Conservation (phyloP, 495 filamentous ascomycete species). For the Xylaria nigripes region DNA sequence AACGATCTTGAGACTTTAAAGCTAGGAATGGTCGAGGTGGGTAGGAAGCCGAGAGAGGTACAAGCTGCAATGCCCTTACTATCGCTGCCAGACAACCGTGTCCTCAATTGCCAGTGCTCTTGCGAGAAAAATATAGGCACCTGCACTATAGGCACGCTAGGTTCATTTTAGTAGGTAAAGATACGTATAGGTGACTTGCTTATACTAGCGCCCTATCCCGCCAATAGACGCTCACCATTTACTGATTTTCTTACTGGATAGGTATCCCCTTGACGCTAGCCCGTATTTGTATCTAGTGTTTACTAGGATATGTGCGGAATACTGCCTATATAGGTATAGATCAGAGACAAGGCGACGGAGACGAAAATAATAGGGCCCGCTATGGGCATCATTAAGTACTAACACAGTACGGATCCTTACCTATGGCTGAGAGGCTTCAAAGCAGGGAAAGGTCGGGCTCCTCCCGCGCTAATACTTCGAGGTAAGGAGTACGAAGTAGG, state of each 20-base stretch:
- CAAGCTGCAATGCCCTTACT: neutral
- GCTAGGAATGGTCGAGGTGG: neutral
- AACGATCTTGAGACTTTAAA: neutral
- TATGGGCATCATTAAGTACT: too few relatives aligned
- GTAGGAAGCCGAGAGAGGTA: neutral
- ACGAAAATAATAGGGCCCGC: too few relatives aligned
- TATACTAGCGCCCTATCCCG: neutral
- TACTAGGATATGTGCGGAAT: neutral
- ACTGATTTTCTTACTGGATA: conserved; percentile 12
- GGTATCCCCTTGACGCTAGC: conserved; percentile 4
- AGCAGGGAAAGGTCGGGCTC: too few relatives aligned
- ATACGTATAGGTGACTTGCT: neutral
- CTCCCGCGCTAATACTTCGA: too few relatives aligned
- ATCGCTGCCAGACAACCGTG: conserved; percentile 22
- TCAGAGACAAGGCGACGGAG: too few relatives aligned
- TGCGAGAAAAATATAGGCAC: too few relatives aligned
- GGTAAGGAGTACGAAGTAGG: too few relatives aligned
- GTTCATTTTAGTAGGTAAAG: too few relatives aligned
- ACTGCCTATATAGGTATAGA: too few relatives aligned
- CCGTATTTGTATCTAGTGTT: neutral
- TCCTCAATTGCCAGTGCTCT: conserved; percentile 22
- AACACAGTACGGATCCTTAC: too few relatives aligned
- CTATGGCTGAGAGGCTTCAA: too few relatives aligned
- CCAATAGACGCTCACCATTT: conserved; percentile 1
- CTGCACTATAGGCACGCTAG: too few relatives aligned